A percentile compares a stretch with the other conserved stretches of the same genome.
phyloP scores from a whole-genome alignment of 2,329 filamentous ascomycete genomes.

The Coleophoma crateriformis region DNA sequence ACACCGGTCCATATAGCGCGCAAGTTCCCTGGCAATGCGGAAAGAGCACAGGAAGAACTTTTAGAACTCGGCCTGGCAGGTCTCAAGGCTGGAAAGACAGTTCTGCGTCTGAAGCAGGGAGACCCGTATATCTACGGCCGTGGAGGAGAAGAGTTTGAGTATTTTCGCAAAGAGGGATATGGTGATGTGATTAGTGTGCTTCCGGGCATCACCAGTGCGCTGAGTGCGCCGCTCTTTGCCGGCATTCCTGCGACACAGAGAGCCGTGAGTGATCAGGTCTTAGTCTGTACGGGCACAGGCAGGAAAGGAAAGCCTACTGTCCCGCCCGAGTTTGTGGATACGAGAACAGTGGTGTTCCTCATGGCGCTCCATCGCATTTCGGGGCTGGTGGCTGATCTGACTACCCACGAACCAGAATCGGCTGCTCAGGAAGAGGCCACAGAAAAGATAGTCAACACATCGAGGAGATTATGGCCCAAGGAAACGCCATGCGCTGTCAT shows the following conservation, averaged over 20 bases:
- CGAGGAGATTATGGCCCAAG: conserved; percentile 59
- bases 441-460: conserved; percentile 25
- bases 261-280: conserved; percentile 83
- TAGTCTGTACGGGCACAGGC: conserved; percentile 95
- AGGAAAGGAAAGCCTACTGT: conserved; percentile 77
- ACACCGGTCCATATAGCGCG: conserved; percentile 88
- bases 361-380: conserved; percentile 88
- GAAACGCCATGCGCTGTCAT: conserved; percentile 87
- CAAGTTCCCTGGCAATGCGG: conserved; percentile 97
- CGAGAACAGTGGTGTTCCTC: conserved; percentile 83
- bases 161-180: conserved; percentile 70
- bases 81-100: conserved; percentile 64
- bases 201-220: conserved; percentile 83
- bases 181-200: conserved; percentile 62
- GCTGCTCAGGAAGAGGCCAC: conserved; percentile 27
- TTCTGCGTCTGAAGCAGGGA: conserved; percentile 89
- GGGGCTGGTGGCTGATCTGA: conserved; percentile 69
- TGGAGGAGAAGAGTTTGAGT: conserved; percentile 86
- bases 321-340: conserved; percentile 73
- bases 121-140: conserved; percentile 96
- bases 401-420: conserved; percentile 25
- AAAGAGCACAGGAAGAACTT: conserved; percentile 87
- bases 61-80: conserved; percentile 71
- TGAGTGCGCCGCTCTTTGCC: conserved; percentile 84
- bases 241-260: conserved; percentile 84